These are phyloP conservation scores for Crithidia thermophila DNA, from an alignment of 208 protist genomes.

Conservation along the genomic window DNA sequence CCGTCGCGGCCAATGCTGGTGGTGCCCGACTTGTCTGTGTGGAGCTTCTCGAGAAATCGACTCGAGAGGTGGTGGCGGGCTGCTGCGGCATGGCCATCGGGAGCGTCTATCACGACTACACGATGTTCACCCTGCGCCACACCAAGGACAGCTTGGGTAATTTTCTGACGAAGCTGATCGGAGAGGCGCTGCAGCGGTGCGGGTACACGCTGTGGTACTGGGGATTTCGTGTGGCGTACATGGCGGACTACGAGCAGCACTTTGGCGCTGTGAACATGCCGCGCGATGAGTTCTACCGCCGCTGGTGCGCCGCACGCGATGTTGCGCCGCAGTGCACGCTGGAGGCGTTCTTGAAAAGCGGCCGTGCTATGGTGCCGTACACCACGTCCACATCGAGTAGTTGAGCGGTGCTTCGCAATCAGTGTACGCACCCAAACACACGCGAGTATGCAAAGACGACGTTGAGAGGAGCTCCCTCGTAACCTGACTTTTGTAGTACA, in stretches of 20 bases:
- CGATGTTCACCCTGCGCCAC: slow-evolving; percentile 68
- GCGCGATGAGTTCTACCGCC: slow-evolving; percentile 44
- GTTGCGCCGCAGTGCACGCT: slow-evolving; percentile 29
- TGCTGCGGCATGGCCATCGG: slow-evolving; percentile 69
- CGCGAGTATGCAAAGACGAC: too few relatives aligned
- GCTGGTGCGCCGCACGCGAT: slow-evolving; percentile 50
- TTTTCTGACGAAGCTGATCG: slow-evolving; percentile 67
- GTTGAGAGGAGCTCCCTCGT: too few relatives aligned
- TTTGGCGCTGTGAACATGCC: slow-evolving; percentile 51
- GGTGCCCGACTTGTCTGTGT: slow-evolving; percentile 39
- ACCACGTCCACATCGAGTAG: neutral
- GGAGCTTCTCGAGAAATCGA: slow-evolving; percentile 47
- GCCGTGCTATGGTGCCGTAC: slow-evolving; percentile 54
- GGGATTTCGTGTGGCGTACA: slow-evolving; percentile 69
- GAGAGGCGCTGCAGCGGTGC: slow-evolving; percentile 69
- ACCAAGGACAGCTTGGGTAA: slow-evolving; percentile 44
- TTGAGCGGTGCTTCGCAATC: neutral
- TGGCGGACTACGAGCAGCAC: slow-evolving; percentile 53
- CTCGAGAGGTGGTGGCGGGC: slow-evolving; percentile 47
- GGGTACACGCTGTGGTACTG: slow-evolving; percentile 86
- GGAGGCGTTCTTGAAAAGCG: slow-evolving; percentile 40
- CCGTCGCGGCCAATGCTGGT: neutral
- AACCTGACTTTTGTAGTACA: too few relatives aligned
- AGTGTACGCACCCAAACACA: neutral
- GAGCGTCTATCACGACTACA: slow-evolving; percentile 75